phyloP scores from a whole-genome alignment of 192 early-diverging fungal species.

The Haplosporangium gracile region DNA sequence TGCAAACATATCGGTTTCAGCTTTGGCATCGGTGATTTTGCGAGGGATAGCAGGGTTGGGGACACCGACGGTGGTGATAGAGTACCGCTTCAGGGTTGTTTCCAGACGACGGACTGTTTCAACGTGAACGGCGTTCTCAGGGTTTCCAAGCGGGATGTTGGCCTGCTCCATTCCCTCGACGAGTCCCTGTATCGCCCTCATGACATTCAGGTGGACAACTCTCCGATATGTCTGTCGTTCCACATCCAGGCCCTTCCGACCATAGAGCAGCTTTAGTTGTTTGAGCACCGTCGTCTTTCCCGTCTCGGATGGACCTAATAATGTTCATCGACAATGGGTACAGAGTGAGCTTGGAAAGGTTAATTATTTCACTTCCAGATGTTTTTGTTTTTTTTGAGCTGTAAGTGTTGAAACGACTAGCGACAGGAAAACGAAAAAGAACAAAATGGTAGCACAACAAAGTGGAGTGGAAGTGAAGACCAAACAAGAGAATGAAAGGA shows the following conservation, averaged over 20 bases:
- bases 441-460: not conserved
- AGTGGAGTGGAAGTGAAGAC: not conserved
- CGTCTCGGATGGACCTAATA: conserved; percentile 70
- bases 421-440: not conserved
- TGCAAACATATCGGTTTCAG: conserved; percentile 51
- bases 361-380: not conserved
- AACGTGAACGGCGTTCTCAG: conserved; percentile 47
- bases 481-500: not conserved
- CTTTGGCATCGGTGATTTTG: conserved; percentile 55
- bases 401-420: not conserved
- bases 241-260: conserved; percentile 47
- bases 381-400: not conserved
- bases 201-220: conserved; percentile 58
- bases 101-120: conserved; percentile 39
- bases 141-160: conserved; percentile 42
- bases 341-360: not conserved
- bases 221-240: conserved; percentile 58
- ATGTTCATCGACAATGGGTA: not conserved
- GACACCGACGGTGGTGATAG: conserved; percentile 29
- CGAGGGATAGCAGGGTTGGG: conserved; percentile 39
- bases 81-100: conserved; percentile 53
- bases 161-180: conserved; percentile 34
- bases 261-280: conserved; percentile 56
- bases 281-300: conserved; percentile 71
- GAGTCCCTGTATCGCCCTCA: conserved; percentile 59